Evolutionary conservation across 2,329 filamentous ascomycete genomes (phyloP), one percentile per base, ranked within the genome.

Genomic region (Dothistroma pini): DNA sequence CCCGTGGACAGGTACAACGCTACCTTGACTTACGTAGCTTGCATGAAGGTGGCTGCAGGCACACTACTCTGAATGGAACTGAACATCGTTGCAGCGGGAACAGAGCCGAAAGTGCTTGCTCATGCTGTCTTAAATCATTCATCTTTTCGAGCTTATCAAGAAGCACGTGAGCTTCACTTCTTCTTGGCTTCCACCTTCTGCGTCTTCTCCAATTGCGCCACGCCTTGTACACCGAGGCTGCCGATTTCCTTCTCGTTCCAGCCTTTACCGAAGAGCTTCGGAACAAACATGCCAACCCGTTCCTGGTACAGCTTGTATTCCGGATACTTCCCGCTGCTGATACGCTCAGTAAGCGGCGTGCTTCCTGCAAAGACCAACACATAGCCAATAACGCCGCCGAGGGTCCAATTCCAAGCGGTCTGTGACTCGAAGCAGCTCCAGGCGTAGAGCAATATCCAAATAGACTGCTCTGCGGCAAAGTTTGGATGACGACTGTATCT

Each of bases 401-500:
- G 85, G 1, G 89, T 87, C 91, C 93, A 99, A 76, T 89, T 93
- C 73, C 88, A 87, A 48, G 88, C 80, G 1, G 82, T 86, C 58
- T 86, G 83, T 34, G 88, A 90, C 58, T 87, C 84, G 72, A 86
- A 89, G 75, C 89, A 93, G 67, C 84, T 86, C 95, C 93, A 99
- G 71, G 91, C 85, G 75, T 97, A 97, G 56, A 97, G 77, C 9
- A 86, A 79, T 57, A 96, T 82, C 95, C 95, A 99, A 69, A 97
- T 86, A 32, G 86, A 81, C 77, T 97, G 95, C 77, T 99, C 95
- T 5, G 90, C 91, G 5, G 90, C 86, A 72, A 97, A 99, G 76
- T 99, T 99, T 53, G 95, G 95, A 75, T 99, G 96, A 51, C 95
- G 85, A 68, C 89, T 93, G 79, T 88, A 92, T 0, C 87, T 88